Conservation (phyloP, 257 asterid genomes). For the Prunella vulgaris region DNA sequence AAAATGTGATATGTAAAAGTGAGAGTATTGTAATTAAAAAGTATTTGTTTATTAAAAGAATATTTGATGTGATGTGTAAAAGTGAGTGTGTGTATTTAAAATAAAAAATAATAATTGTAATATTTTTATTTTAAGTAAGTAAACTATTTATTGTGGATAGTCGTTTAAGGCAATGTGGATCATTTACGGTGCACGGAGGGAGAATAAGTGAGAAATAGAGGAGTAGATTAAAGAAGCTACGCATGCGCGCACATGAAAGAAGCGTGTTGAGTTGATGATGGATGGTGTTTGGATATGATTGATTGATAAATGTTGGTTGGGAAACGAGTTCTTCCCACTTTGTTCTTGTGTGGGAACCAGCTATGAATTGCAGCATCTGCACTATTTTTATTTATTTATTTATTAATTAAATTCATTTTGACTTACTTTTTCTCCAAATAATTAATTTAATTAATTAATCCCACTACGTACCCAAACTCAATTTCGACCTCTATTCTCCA, state of each 20-base stretch:
- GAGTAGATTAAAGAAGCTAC: neutral
- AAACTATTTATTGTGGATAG: too few species aligned
- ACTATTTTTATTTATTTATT: neutral
- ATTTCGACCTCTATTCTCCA: neutral
- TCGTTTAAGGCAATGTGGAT: too few species aligned
- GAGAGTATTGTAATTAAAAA: too few species aligned
- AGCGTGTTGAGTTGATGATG: slow-evolving; percentile 1
- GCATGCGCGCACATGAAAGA: neutral
- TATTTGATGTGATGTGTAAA: too few species aligned
- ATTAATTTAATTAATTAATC: neutral
- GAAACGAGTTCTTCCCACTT: slow-evolving; percentile 30
- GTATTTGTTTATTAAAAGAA: too few species aligned
- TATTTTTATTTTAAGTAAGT: too few species aligned
- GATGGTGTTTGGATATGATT: neutral
- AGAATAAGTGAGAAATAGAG: too few species aligned
- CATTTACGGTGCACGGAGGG: too few species aligned
- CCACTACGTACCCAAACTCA: neutral
- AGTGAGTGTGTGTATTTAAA: too few species aligned
- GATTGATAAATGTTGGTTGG: neutral
- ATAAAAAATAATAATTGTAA: too few species aligned
- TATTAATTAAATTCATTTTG: neutral
- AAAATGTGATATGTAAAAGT: too few species aligned
- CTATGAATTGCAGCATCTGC: slow-evolving; percentile 7
- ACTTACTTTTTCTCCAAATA: neutral
- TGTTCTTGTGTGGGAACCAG: slow-evolving; percentile 19